Evolutionary conservation across 139 green algal species (phyloP), one percentile per base, ranked within the genome.

Genomic region (Chlamydomonas incerta): DNA sequence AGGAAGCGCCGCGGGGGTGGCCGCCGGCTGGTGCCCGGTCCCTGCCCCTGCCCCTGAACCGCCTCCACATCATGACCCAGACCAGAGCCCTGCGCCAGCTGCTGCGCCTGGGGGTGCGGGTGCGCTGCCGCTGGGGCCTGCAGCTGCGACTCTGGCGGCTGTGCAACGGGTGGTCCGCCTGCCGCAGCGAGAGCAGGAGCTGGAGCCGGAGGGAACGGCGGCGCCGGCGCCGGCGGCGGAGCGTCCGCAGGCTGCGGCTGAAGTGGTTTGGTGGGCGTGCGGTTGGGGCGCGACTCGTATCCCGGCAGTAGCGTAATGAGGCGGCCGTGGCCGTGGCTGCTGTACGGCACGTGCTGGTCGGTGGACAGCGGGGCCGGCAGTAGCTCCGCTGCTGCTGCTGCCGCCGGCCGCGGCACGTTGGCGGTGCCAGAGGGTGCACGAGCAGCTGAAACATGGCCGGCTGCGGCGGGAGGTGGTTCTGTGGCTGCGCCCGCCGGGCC

Each of bases 281-380:
- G 80, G 73, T 95, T 84, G 23, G 93, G 93, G 14, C 93, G 87
- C 11, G 88, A 94, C 26, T 87, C 70, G 74, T 95, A 96, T 21
- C 93, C 93, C 6, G 93, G 93, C 9, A 96, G 88, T 72, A 96
- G 83, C 1, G 92, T 91, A 28, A 87, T 82, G 4, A 90, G 81
- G 26, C 18, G 8, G 55, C 18, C 55, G 55, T 60, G 55, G 55
- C 35, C 79, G 37, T 34, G 33, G 24, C n/a, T 31, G 75, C 31
- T 21, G 75, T 63, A 83, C 13, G 75, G 75, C 60, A 83, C 58
- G 20, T 37, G 58, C 24, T 82, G 58, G 37, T 58, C 58, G 34
- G 74, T 28, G 75, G 33, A 62, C 9, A 47, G 65, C 33, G 20
- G 5, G 15, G 6, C 20, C 58, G 60, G 26, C 26, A 31, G 21